phyloP scores from a whole-genome alignment of 202 grass and related monocot genomes.

The Panicum hallii region DNA sequence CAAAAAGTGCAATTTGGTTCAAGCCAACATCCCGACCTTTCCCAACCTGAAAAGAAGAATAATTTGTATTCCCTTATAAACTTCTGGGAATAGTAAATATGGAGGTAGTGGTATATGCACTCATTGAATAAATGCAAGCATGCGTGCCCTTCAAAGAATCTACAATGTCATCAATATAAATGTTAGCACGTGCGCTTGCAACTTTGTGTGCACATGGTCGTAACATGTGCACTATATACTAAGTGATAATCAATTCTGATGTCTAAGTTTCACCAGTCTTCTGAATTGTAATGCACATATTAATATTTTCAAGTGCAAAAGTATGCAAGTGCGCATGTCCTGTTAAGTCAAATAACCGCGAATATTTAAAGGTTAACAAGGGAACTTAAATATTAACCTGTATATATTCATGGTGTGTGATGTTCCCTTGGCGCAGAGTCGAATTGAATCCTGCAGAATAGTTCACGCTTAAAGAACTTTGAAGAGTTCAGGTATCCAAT shows the following conservation, averaged over 20 bases:
- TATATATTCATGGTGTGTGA: conserved; percentile 99
- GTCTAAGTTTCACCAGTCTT: not conserved
- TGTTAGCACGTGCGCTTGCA: not conserved
- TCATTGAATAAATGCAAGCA: conserved; percentile 6
- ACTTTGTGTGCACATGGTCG: not conserved
- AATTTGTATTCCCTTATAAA: not conserved
- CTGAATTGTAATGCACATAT: not conserved
- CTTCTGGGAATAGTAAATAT: not conserved
- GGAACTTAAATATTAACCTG: conserved; percentile 58
- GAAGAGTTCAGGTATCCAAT: conserved; percentile 3
- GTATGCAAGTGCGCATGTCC: not conserved
- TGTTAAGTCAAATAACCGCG: not conserved
- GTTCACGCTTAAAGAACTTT: conserved; percentile 46
- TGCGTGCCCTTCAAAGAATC: not conserved
- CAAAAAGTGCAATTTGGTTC: conserved; percentile 96
- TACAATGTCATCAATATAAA: not conserved
- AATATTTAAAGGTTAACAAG: conserved; percentile 5
- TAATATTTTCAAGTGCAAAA: not conserved
- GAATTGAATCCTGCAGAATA: conserved; percentile 94
- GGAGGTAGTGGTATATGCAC: conserved; percentile 28
- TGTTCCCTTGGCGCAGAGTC: conserved; percentile 90
- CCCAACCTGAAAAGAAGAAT: conserved; percentile 68
- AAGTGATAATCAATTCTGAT: not conserved
- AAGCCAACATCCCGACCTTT: conserved; percentile 97
- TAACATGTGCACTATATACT: conserved; percentile 1